These are phyloP conservation scores for Berberis vulgaris DNA, from an alignment of 164 flowering plant species.

Conservation along the genomic window DNA sequence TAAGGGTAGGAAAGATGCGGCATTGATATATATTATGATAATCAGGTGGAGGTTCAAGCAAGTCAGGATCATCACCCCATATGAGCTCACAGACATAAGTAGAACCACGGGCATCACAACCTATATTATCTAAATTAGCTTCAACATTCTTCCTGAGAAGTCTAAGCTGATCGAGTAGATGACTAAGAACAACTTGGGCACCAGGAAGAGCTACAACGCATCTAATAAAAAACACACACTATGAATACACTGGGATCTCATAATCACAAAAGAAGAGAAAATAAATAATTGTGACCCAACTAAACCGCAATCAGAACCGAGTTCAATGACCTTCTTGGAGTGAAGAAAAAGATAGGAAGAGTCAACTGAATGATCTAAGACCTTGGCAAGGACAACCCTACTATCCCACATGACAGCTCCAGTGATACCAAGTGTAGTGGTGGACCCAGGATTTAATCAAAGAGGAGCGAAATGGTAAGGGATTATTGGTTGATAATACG, in stretches of 20 bases:
- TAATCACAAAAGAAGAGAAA: too few relatives aligned
- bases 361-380: constrained; percentile 78
- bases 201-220: constrained; percentile 85
- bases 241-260: too few relatives aligned
- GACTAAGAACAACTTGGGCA: constrained; percentile 66
- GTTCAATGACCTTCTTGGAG: constrained; percentile 67
- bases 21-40: constrained; percentile 7
- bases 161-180: constrained; percentile 78
- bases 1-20: too few relatives aligned
- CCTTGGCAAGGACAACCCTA: constrained; percentile 77
- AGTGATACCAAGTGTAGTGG: constrained; percentile 79
- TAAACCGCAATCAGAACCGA: constrained; percentile 92
- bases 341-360: constrained; percentile 45
- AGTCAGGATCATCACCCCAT: constrained; percentile 76
- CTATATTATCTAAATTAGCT: constrained; percentile 39
- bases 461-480: too few relatives aligned
- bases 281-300: constrained; percentile 30
- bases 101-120: constrained; percentile 34
- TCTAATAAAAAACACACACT: not conserved
- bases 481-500: too few relatives aligned
- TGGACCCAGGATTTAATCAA: constrained; percentile 14
- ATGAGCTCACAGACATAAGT: constrained; percentile 57
- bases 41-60: constrained; percentile 60
- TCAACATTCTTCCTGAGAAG: constrained; percentile 77
- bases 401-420: constrained; percentile 98